Percentiles rank a stretch among this genome's conserved stretches.
Conservation (phyloP, 352 stramenopile species). For the Halophytophthora polymorphica region DNA sequence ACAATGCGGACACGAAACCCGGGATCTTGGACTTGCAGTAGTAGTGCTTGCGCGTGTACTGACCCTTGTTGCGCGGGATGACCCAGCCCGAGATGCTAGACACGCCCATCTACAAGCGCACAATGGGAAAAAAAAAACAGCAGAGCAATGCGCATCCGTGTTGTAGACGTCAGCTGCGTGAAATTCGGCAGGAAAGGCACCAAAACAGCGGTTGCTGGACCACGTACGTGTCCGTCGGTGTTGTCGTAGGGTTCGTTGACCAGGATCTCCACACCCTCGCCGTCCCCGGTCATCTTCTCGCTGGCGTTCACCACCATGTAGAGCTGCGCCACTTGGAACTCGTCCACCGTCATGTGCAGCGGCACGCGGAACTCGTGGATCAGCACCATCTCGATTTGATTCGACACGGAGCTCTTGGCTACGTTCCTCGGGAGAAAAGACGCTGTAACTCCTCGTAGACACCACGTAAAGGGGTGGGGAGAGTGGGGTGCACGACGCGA, state of each 20-base stretch:
- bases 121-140: too few relatives aligned
- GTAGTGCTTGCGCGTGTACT: slow-evolving; percentile 90
- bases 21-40: slow-evolving; percentile 86
- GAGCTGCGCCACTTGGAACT: slow-evolving; percentile 84
- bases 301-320: slow-evolving; percentile 88
- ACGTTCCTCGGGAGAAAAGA: slow-evolving; percentile 4
- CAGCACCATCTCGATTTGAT: slow-evolving; percentile 54
- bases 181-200: too few relatives aligned
- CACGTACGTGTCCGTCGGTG: slow-evolving; percentile 58
- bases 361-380: slow-evolving; percentile 88
- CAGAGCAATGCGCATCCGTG: too few relatives aligned
- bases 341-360: slow-evolving; percentile 82
- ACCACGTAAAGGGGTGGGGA: not conserved
- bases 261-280: slow-evolving; percentile 84
- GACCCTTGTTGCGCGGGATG: slow-evolving; percentile 73
- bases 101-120: slow-evolving; percentile 44
- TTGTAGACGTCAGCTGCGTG: too few relatives aligned
- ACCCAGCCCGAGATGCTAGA: slow-evolving; percentile 74
- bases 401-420: not conserved
- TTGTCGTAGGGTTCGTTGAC: slow-evolving; percentile 88
- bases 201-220: not conserved
- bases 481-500: too few relatives aligned
- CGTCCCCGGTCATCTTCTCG: slow-evolving; percentile 80
- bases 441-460: not conserved
- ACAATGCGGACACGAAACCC: slow-evolving; percentile 77